A percentile compares a stretch with the other conserved stretches of the same genome.
phyloP scores from a whole-genome alignment of 306 rosid genomes.

The Astragalus glycyphyllos region DNA sequence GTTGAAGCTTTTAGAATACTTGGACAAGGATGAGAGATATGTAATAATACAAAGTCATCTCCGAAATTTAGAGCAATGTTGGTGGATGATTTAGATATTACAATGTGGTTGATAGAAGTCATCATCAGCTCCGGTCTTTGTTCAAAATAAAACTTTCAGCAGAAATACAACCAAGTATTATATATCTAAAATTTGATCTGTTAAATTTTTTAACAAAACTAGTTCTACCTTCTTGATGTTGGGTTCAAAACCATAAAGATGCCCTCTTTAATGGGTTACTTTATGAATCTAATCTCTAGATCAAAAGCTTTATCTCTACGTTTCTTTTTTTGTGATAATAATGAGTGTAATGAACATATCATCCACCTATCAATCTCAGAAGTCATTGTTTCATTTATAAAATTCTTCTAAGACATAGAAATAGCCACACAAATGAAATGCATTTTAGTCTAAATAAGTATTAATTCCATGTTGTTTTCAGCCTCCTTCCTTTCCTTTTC shows the following conservation, averaged over 20 bases:
- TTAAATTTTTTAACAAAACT: neutral
- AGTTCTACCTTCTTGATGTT: constrained; percentile 23
- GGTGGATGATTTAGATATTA: constrained; percentile 37
- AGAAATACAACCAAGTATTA: neutral
- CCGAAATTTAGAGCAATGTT: constrained; percentile 9
- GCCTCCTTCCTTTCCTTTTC: constrained; percentile 46
- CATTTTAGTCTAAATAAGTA: constrained; percentile 37
- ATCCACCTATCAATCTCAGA: constrained; percentile 48
- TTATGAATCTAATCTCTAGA: constrained; percentile 2
- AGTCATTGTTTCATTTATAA: constrained; percentile 54
- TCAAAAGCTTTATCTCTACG: neutral
- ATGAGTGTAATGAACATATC: constrained; percentile 31
- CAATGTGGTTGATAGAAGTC: constrained; percentile 27
- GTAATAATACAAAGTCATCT: neutral
- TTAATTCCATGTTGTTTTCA: constrained; percentile 59
- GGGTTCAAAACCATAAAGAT: constrained; percentile 8
- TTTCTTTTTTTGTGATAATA: constrained; percentile 17
- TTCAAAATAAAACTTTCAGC: neutral
- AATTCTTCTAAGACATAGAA: constrained; percentile 45
- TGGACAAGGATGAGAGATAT: neutral
- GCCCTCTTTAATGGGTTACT: neutral
- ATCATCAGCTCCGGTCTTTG: constrained; percentile 9
- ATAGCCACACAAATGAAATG: constrained; percentile 47
- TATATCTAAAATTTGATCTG: neutral
- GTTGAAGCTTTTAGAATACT: neutral